Conservation (phyloP, 2,329 filamentous ascomycete genomes). For the Cercospora sojina region DNA sequence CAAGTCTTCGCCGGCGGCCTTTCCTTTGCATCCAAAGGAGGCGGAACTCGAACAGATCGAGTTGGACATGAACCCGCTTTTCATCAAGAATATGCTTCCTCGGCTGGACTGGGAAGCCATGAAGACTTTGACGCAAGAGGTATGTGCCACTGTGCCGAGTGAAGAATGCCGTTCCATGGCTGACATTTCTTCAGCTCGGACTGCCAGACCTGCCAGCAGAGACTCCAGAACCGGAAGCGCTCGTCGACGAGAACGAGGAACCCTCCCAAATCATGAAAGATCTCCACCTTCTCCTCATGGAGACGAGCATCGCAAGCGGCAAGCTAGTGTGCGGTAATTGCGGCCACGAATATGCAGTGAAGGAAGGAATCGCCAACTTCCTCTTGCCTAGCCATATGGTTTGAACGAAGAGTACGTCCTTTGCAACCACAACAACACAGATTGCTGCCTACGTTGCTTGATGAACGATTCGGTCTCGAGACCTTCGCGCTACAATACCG, state of each 20-base stretch:
- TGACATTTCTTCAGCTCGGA: constrained; percentile 60
- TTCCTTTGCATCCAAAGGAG: constrained; percentile 88
- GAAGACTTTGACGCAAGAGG: constrained; percentile 72
- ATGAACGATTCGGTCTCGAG: not conserved
- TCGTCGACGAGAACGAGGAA: constrained; percentile 59
- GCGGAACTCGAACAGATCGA: constrained; percentile 86
- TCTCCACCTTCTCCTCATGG: constrained; percentile 76
- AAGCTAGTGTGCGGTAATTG: constrained; percentile 89
- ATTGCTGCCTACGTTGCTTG: not conserved
- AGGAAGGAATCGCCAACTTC: constrained; percentile 96
- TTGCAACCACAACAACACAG: not conserved
- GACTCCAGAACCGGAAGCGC: constrained; percentile 37
- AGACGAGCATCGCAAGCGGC: constrained; percentile 86
- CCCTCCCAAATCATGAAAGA: constrained; percentile 69
- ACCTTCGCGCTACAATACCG: not conserved
- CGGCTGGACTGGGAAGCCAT: constrained; percentile 86
- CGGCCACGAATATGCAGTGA: constrained; percentile 88
- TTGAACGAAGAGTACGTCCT: constrained; percentile 35
- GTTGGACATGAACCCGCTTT: constrained; percentile 74
- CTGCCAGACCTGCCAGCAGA: constrained; percentile 67
- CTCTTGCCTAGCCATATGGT: constrained; percentile 89
- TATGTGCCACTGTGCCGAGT: constrained; percentile 44
- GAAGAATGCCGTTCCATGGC: too few species aligned
- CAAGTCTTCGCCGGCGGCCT: constrained; percentile 75
- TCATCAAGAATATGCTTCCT: constrained; percentile 81